Percentiles rank a stretch among this genome's conserved stretches.
Evolutionary conservation across 352 stramenopile species (phyloP).

Genomic region (Phytopythium ostracodes): DNA sequence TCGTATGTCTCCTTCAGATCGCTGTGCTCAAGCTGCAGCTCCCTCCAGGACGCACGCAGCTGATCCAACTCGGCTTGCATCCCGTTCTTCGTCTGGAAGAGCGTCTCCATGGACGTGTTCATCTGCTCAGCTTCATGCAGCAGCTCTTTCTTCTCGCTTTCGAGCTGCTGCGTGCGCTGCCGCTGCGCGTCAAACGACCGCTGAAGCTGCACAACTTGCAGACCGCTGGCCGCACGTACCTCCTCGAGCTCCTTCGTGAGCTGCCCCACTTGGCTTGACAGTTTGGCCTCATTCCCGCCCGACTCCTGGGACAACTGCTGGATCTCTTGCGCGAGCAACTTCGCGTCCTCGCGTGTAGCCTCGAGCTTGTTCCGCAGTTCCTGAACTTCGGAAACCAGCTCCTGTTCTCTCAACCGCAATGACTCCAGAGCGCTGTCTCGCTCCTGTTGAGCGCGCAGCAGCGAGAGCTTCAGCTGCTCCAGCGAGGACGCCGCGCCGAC

Average conservation of each 20-base stretch:
- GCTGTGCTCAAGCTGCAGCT: slow-evolving; percentile 43
- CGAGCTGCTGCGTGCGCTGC: slow-evolving; percentile 35
- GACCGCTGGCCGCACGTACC: slow-evolving; percentile 15
- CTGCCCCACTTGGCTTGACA: slow-evolving; percentile 38
- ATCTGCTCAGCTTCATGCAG: slow-evolving; percentile 60
- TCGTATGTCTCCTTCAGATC: slow-evolving; percentile 59
- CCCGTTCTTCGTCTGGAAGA: slow-evolving; percentile 48
- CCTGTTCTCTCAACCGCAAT: slow-evolving; percentile 22
- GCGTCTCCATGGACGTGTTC: slow-evolving; percentile 45
- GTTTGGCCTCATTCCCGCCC: slow-evolving; percentile 34
- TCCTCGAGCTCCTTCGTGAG: slow-evolving; percentile 51
- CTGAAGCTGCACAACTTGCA: slow-evolving; percentile 63
- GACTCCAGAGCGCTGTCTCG: slow-evolving; percentile 29
- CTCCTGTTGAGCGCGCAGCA: slow-evolving; percentile 44
- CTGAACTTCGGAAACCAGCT: slow-evolving; percentile 16
- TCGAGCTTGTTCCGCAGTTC: slow-evolving; percentile 30
- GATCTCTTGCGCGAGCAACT: slow-evolving; percentile 44
- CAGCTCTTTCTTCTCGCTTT: slow-evolving; percentile 62
- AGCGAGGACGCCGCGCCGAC: slow-evolving; percentile 15
- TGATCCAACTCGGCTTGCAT: slow-evolving; percentile 63
- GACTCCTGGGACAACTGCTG: slow-evolving; percentile 38
- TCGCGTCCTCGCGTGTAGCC: slow-evolving; percentile 34
- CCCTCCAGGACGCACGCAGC: slow-evolving; percentile 34
- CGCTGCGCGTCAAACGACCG: slow-evolving; percentile 49
- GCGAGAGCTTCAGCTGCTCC: slow-evolving; percentile 46